Conservation (phyloP, 2,329 filamentous ascomycete species). For the Calonectria honghensis region DNA sequence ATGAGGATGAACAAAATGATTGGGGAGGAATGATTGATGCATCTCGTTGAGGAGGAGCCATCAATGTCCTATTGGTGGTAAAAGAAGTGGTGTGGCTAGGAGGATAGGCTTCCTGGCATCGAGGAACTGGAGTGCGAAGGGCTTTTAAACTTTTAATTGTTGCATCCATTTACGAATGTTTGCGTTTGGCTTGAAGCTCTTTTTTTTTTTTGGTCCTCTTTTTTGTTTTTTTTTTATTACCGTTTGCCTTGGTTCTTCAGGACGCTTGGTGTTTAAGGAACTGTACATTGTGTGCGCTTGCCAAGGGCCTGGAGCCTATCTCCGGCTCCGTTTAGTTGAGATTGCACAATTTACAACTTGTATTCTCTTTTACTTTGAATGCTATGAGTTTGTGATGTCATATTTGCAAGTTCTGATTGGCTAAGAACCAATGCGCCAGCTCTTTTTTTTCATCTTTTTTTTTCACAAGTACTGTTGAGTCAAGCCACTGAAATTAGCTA, state of each 20-base stretch:
- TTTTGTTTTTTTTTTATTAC: constrained; percentile 2
- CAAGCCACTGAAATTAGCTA: neutral
- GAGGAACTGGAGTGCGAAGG: constrained; percentile 32
- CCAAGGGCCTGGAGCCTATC: constrained; percentile 39
- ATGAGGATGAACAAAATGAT: constrained; percentile 50
- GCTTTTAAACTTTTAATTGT: constrained; percentile 49
- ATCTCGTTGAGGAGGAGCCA: constrained; percentile 33
- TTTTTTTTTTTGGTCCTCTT: constrained; percentile 41
- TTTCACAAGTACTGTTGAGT: neutral
- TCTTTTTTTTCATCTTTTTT: neutral
- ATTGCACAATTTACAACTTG: constrained; percentile 50
- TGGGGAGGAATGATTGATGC: constrained; percentile 42
- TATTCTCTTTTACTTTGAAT: constrained; percentile 35
- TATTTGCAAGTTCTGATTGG: neutral
- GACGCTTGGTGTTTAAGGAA: constrained; percentile 55
- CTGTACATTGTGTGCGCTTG: constrained; percentile 53
- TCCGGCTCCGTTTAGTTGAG: constrained; percentile 47
- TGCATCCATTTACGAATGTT: constrained; percentile 44
- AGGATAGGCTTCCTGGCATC: constrained; percentile 28
- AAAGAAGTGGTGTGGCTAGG: constrained; percentile 23
- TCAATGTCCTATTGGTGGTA: constrained; percentile 10
- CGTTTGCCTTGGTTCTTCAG: constrained; percentile 46
- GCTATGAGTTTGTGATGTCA: too few species aligned
- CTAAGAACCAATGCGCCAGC: neutral
- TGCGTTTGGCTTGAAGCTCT: constrained; percentile 46